Base-by-base conservation (phyloP, 1,139 yeast species). In the Magnusiomyces magnusii region DNA sequence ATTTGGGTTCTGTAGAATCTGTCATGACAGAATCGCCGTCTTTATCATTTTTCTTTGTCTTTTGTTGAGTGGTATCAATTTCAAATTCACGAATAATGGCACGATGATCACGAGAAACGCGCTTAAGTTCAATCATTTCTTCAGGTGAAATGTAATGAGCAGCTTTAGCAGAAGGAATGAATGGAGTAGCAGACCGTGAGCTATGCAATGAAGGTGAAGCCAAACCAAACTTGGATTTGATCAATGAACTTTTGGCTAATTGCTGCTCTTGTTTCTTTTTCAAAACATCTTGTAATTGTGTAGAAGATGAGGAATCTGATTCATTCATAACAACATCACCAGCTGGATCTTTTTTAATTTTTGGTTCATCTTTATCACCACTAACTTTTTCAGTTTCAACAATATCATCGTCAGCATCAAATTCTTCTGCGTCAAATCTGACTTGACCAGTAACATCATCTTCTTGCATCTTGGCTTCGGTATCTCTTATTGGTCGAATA, bases 41-140 rank as follows among this genome's bases (percentile, higher is more conserved):
- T 58, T 76, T 17, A 13, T 55, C 61, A 2, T 44, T 51, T 5
- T 42, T 54, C 1, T 31, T 50, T 3, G 47, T 54, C 2, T 31
- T 55, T 2, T 27, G 27, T 2, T n/a, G n/a, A n/a, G 52, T 19
- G 19, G 55, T 39, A 27, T 53, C 62, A 28, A 51, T 53, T 1
- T 60, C 59, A 55, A 70, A 68, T 55, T 69, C 72, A 25, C 63
- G 62, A n/a, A 68, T 64, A 51, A 70, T 67, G 27, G 64, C 65
- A 24, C 61, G 59, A 57, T 69, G 67, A 56, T 70, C 73, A 24
- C 60, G 58, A 7, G 64, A 63, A 23, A 68, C 66, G 23, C 70
- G 57, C 42, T 66, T 61, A 49, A 66, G 60, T 56, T 68, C 70
- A 9, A 57, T 57, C 23, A 63, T 57, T 53, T 66, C 67, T 36